Evolutionary conservation across 495 filamentous ascomycete genomes (phyloP), one percentile per base, ranked within the genome.

Genomic region (Neurospora africana): DNA sequence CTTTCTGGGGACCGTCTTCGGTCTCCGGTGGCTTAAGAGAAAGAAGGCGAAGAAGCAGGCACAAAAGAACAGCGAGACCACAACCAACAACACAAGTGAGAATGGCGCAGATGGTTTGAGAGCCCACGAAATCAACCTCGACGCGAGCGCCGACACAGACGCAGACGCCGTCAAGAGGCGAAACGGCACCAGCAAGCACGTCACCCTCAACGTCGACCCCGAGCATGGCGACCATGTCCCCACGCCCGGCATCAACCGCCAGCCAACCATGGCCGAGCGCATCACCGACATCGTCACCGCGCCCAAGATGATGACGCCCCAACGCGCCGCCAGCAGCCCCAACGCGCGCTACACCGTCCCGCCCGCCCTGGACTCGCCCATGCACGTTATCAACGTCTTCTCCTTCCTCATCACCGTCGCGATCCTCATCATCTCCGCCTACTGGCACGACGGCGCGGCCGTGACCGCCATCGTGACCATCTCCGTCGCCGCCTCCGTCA

Each of bases 401-500:
- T 89, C 86, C 3, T 82, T 79, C 72, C 27, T 87, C 7, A 77
- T 88, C 36, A 87, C 86, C 2, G 79, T 84, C n/a, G 80, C 74
- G 33, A 77, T 88, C 15, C 77, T 87, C 43, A 75, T 69, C 4
- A 70, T 72, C 4, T 80, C 83, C 2, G 73, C 73, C 17, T 17
- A 61, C 27, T 80, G 79, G 72, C 40, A 83, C 38, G 89, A 91
- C 77, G 89, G 87, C 15, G 85, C 84, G 2, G 86, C 87, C 36
- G 81, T 85, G 41, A 36, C 85, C 10, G 85, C 87, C 53, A 78
- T 89, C 19, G 72, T 76, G 2, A 74, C 84, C 10, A 81, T 89
- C 37, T 79, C 82, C 23, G 17, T 83, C 2, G 83, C 83, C 7
- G 84, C 83, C n/a, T 82, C 80, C n/a, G 76, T 89, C 7, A 81